Base-by-base conservation (phyloP, 2,329 filamentous ascomycete species). In the Diaporthe velutina region DNA sequence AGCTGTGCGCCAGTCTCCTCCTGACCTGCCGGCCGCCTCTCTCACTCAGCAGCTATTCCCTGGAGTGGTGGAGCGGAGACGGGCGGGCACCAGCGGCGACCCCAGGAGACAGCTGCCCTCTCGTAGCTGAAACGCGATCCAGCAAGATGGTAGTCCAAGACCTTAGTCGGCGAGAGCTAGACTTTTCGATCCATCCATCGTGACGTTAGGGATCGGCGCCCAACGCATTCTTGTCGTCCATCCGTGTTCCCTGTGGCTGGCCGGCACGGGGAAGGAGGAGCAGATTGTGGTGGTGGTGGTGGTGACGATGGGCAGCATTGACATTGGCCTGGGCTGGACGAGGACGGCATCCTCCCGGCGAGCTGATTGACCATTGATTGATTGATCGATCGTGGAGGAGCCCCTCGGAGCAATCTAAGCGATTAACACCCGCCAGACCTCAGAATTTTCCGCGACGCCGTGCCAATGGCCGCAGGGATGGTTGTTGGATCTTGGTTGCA, bases 381-480 rank as follows among this genome's bases (percentile, higher is more conserved):
- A 48, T 48, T 52, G 50, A 68, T 40, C 30, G 64, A 68, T 68
- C 64, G 30, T 54, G 64, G 33, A 68, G 22, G 33, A 28, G 33
- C 33, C 33, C n/a, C 45, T 25, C 70, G 57, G 42, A 54, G n/a
- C 42, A 61, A 52, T 52, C 40, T 54, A 28, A 72, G 50, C 40
- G 67, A 71, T 71, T 40, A 50, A 52, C 70, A 30, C 45, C 55
- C 54, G 45, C 67, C 67, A 70, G 28, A 70, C 35, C 54, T 70
- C 54, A 61, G 55, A 71, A 71, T 71, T 60, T 71, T 50, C 70
- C 70, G 70, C 58, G 55, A 71, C 70, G 42, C 42, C 22, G 40
- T 61, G 25, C 70, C 58, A 67, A 67, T 25, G 22, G 48, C 54
- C 70, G 22, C 70, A 72, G 55, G 55, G 70, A 54, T 73, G 71